Evolutionary conservation across 192 early-diverging fungal genomes (phyloP).

Genomic region (Umbelopsis vinacea): DNA sequence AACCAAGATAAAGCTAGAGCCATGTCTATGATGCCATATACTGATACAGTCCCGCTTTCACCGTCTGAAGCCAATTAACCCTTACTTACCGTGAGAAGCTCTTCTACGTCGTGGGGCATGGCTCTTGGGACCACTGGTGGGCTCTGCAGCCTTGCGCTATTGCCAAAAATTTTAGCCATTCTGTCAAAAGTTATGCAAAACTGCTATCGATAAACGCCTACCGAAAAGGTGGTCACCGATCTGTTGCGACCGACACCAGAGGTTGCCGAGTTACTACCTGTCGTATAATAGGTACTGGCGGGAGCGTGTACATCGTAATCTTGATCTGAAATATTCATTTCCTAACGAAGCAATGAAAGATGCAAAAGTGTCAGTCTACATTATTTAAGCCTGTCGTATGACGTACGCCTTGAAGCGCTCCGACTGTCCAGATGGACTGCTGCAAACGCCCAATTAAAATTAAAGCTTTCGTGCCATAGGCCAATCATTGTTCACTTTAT

Average conservation of each 20-base stretch:
- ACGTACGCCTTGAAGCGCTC: too few relatives aligned
- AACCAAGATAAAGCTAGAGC: background rate
- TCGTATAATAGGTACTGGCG: conserved; percentile 42
- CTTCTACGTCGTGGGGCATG: conserved; percentile 34
- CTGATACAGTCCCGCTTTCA: background rate
- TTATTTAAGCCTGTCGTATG: too few relatives aligned
- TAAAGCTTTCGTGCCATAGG: too few relatives aligned
- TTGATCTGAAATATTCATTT: conserved; percentile 13
- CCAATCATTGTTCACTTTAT: too few relatives aligned
- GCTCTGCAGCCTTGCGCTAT: background rate
- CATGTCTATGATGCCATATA: background rate
- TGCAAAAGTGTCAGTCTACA: too few relatives aligned
- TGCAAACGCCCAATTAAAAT: too few relatives aligned
- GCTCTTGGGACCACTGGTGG: background rate
- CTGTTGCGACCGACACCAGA: conserved; percentile 26
- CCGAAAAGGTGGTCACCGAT: conserved; percentile 13
- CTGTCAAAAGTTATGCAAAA: background rate
- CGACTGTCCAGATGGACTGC: too few relatives aligned
- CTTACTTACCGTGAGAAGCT: conserved; percentile 44
- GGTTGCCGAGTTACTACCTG: conserved; percentile 33
- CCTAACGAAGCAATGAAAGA: background rate
- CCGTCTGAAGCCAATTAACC: background rate
- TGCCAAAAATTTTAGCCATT: background rate
- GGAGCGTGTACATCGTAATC: conserved; percentile 36
- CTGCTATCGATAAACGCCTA: background rate